Evolutionary conservation across 1,284 basidiomycete genomes (phyloP), one percentile per base, ranked within the genome.

Genomic region (Phellopilus nigrolimitatus): DNA sequence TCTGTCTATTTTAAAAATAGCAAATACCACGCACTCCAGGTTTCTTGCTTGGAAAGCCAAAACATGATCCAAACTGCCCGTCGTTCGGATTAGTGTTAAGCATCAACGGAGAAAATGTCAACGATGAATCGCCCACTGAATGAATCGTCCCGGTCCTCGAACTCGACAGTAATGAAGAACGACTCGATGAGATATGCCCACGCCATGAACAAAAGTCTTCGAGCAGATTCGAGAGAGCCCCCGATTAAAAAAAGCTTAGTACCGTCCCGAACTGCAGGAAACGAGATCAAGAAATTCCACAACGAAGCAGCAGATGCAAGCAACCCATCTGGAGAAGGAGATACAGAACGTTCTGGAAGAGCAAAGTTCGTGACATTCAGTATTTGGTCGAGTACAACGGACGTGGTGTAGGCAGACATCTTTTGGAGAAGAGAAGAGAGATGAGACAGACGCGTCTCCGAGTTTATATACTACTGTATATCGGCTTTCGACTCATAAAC

Each of bases 151-250:
- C 75, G 68, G 6, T 80, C 76, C 1, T 79, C 73, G 53, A 88
- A 83, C 28, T 67, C 68, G 1, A 79, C 81, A 0, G 80, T 82
- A 45, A 88, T 66, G 66, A 80, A 84, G 60, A 87, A 79, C 1
- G 72, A 71, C 31, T 74, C 71, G 55, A 75, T 63, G 25, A 76
- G 24, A 31, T 64, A 66, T 21, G 67, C 55, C 69, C 80, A 86
- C 1, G 68, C 33, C 1, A 67, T 60, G 24, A 69, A 64, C 4
- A 68, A 60, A 7, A 72, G 30, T 2, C 82, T 75, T 15, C 84
- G 76, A 34, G 68, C 70, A 0, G 69, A 74, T 62, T 87, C 85
- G 40, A 88, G 63, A 22, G 76, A 57, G 17, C 78, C 75, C 39
- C 85, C 85, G 36, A 87, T 64, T 12, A 82, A 59, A 44, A 85